Conservation (phyloP, 2,329 filamentous ascomycete species). For the Dothideomycetes sp. region DNA sequence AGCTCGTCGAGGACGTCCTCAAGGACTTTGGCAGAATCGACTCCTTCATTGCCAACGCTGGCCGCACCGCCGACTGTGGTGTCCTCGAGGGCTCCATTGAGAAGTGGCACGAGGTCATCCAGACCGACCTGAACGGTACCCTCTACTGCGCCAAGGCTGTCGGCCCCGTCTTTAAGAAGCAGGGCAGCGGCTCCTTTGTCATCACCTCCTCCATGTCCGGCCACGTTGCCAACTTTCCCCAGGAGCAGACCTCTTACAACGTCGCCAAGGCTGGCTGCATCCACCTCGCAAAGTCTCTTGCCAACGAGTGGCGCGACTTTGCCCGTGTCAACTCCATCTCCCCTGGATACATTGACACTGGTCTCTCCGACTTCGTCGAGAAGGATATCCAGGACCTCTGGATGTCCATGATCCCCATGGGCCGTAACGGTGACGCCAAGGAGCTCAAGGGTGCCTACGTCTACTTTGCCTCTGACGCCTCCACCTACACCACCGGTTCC, state of each 20-base stretch:
- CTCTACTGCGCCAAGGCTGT: conserved; percentile 82
- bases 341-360: conserved; percentile 59
- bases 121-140: conserved; percentile 76
- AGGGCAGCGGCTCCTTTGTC: conserved; percentile 52
- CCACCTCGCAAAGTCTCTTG: conserved; percentile 51
- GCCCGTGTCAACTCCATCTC: conserved; percentile 58
- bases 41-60: conserved; percentile 59
- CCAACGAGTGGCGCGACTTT: conserved; percentile 61
- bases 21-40: conserved; percentile 62
- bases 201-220: conserved; percentile 68
- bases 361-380: conserved; percentile 53
- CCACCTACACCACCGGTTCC: conserved; percentile 39
- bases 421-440: conserved; percentile 51
- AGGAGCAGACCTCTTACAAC: conserved; percentile 55
- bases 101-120: conserved; percentile 67
- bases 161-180: conserved; percentile 65
- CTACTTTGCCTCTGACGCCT: conserved; percentile 42
- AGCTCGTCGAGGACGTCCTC: conserved; percentile 48
- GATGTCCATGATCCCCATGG: conserved; percentile 50
- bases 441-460: conserved; percentile 52
- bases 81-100: conserved; percentile 59
- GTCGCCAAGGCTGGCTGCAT: conserved; percentile 57
- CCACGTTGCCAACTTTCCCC: conserved; percentile 72
- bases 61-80: conserved; percentile 56
- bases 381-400: conserved; percentile 46